These are phyloP conservation scores for Keithomyces neogunnii DNA, from an alignment of 2,329 filamentous ascomycete species.

Conservation along the genomic window DNA sequence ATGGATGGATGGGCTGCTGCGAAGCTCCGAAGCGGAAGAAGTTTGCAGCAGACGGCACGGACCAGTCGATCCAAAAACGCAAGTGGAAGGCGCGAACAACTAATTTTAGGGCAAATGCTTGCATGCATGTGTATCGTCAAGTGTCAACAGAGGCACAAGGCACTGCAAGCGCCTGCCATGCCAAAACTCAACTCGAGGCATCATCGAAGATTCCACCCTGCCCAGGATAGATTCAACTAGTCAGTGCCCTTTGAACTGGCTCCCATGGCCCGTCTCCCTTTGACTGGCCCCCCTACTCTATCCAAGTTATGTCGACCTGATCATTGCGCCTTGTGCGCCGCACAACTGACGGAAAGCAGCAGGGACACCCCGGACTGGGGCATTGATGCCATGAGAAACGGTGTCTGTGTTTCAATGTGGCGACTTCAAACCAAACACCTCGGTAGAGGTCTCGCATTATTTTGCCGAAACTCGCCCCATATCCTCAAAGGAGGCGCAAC, in stretches of 20 bases:
- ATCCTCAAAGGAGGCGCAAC: neutral
- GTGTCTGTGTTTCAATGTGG: slow-evolving; percentile 19
- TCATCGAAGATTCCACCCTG: no score
- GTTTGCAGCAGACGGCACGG: neutral
- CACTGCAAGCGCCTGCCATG: no score
- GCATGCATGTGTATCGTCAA: no score
- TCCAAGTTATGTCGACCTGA: neutral
- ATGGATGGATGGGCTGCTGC: neutral
- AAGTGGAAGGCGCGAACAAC: neutral
- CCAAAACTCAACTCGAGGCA: no score
- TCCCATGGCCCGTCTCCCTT: no score
- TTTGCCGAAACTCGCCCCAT: slow-evolving; percentile 4
- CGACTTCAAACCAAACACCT: slow-evolving; percentile 23
- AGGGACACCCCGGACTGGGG: neutral
- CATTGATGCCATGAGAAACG: slow-evolving; percentile 9
- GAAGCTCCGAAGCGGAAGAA: neutral
- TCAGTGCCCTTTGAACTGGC: no score
- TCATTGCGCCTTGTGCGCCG: neutral
- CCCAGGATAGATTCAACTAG: no score
- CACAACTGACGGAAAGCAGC: neutral
- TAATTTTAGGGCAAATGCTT: no score
- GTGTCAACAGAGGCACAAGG: no score
- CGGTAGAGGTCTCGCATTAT: slow-evolving; percentile 8
- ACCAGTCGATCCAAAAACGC: neutral
- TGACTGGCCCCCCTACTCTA: no score